phyloP scores from a whole-genome alignment of 441 rosid species.

The Pelargonium myrrhifolium region DNA sequence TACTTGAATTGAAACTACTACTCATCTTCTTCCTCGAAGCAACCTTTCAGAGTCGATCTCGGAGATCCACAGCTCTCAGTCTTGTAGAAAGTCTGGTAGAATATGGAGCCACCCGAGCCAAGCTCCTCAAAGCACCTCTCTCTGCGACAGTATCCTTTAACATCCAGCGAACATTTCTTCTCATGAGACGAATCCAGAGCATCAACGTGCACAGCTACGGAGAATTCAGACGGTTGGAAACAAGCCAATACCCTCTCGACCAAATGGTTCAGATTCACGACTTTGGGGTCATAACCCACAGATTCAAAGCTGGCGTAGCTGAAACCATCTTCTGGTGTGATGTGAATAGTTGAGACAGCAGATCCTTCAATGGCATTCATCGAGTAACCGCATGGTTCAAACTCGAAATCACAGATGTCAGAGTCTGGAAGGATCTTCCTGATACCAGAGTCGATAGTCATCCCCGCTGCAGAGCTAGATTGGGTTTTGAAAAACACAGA shows the following conservation, averaged over 20 bases:
- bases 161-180: conserved; percentile 23
- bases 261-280: conserved; percentile 31
- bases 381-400: conserved; percentile 67
- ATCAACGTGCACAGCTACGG: conserved; percentile 41
- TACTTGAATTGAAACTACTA: background rate
- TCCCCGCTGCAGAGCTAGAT: conserved; percentile 31
- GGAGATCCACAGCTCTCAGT: conserved; percentile 41
- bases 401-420: conserved; percentile 53
- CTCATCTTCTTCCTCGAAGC: conserved; percentile 33
- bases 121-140: conserved; percentile 33
- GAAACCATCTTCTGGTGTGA: conserved; percentile 66
- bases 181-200: conserved; percentile 11
- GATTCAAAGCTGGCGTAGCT: conserved; percentile 74
- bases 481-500: conserved; percentile 45
- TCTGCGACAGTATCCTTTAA: conserved; percentile 35
- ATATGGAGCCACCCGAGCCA: conserved; percentile 34
- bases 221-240: conserved; percentile 52
- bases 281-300: conserved; percentile 41
- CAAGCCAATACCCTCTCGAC: conserved; percentile 47
- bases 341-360: conserved; percentile 54
- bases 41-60: conserved; percentile 43
- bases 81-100: conserved; percentile 38
- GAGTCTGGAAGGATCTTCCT: conserved; percentile 50
- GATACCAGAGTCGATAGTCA: conserved; percentile 55
- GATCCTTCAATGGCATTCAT: conserved; percentile 53